These are phyloP conservation scores for Paramecium sonneborni DNA, from an alignment of 73 alveolate genomes.

Conservation along the genomic window DNA sequence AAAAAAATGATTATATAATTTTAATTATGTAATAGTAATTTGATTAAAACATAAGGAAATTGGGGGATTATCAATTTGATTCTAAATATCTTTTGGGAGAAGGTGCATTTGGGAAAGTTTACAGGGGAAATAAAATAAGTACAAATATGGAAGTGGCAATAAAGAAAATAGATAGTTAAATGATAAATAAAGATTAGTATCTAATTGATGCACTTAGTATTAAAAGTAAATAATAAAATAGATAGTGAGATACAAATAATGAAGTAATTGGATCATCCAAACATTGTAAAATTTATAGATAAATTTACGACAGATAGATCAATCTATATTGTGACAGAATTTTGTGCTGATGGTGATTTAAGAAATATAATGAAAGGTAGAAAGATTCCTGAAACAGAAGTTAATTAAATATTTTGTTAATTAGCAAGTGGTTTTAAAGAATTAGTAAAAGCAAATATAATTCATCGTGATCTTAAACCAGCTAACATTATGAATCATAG, in stretches of 20 bases:
- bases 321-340: conserved; percentile 50
- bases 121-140: conserved; percentile 44
- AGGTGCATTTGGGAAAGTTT: conserved; percentile 65
- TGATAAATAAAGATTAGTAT: conserved; percentile 29
- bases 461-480: conserved; percentile 66
- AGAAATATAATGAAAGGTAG: conserved; percentile 44
- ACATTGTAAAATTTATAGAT: conserved; percentile 53
- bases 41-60: background rate
- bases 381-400: conserved; percentile 32
- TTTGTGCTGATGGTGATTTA: conserved; percentile 64
- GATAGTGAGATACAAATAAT: conserved; percentile 39
- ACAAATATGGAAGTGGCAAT: conserved; percentile 64
- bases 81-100: conserved; percentile 38
- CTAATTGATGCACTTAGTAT: conserved; percentile 24
- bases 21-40: background rate
- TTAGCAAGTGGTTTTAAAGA: conserved; percentile 50
- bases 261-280: conserved; percentile 47
- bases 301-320: conserved; percentile 36
- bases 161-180: conserved; percentile 36
- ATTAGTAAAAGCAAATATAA: background rate
- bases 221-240: background rate
- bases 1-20: background rate
- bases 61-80: conserved; percentile 59
- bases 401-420: conserved; percentile 11
- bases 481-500: conserved; percentile 37